A percentile compares a stretch with the other conserved stretches of the same genome.
Conservation (phyloP, 768 basidiomycete genomes). For the Scleroderma bovista region DNA sequence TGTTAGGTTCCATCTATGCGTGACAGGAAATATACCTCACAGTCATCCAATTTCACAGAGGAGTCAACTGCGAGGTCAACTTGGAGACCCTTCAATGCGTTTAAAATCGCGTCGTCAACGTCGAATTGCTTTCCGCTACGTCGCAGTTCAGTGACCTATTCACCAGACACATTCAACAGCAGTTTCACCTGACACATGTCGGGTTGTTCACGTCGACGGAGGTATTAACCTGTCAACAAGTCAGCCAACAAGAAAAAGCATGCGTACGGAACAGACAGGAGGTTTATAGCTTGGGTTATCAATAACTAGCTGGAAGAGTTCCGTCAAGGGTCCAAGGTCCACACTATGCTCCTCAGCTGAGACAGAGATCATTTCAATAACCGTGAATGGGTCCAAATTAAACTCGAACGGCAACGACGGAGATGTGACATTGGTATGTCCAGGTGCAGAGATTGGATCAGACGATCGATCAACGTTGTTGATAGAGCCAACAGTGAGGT, state of each 20-base stretch:
- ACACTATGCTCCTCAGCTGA: conserved; percentile 51
- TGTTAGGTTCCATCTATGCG: conserved; percentile 1
- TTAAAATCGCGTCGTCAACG: conserved; percentile 52
- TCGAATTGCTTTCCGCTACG: conserved; percentile 63
- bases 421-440: conserved; percentile 56
- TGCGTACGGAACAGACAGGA: conserved; percentile 32
- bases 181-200: conserved; percentile 51
- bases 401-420: conserved; percentile 53
- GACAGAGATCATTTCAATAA: conserved; percentile 49
- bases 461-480: conserved; percentile 48
- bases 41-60: conserved; percentile 59
- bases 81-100: conserved; percentile 53
- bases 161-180: neutral
- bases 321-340: conserved; percentile 53
- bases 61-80: conserved; percentile 54
- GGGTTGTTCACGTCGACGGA: conserved; percentile 47
- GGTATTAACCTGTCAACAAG: conserved; percentile 41
- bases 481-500: conserved; percentile 54
- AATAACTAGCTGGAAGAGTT: conserved; percentile 49
- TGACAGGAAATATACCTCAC: conserved; percentile 30
- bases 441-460: conserved; percentile 52
- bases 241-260: neutral
- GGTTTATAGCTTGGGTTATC: conserved; percentile 47
- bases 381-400: conserved; percentile 57
- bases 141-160: conserved; percentile 3